These are phyloP conservation scores for Protomyces inouyei DNA, from an alignment of 1,139 yeast genomes.

Conservation along the genomic window DNA sequence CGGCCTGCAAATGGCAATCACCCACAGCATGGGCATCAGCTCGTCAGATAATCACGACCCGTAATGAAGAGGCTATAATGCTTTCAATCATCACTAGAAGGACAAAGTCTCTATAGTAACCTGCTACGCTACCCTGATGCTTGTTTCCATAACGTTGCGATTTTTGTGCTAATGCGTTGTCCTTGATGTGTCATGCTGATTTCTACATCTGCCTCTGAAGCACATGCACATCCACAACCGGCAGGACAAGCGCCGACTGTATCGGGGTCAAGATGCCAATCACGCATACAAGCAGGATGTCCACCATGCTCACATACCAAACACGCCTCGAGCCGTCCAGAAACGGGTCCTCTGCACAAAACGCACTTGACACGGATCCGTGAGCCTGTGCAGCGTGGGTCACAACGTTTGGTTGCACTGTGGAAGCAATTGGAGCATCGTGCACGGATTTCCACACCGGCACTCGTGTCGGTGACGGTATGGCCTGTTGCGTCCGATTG, in stretches of 20 bases:
- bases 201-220: not conserved
- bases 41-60: not conserved
- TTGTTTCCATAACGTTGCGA: not conserved
- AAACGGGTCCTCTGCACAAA: not conserved
- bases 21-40: not conserved
- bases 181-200: not conserved
- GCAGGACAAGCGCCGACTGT: not conserved
- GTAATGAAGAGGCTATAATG: not conserved
- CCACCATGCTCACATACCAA: slow-evolving; percentile 3
- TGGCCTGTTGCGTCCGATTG: not conserved
- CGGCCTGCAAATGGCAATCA: not conserved
- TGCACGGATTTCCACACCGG: not conserved
- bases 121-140: not conserved
- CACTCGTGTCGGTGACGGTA: not conserved
- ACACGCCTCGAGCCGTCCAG: not conserved
- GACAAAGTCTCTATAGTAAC: no score
- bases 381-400: not conserved
- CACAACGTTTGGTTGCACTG: not conserved
- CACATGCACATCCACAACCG: not conserved
- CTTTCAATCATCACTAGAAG: no score
- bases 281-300: slow-evolving; percentile 1
- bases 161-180: not conserved
- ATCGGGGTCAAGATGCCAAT: not conserved
- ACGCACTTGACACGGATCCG: not conserved
- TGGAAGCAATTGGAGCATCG: not conserved